Conservation (phyloP, 1,139 yeast genomes). For the Candida frijolesensis region DNA sequence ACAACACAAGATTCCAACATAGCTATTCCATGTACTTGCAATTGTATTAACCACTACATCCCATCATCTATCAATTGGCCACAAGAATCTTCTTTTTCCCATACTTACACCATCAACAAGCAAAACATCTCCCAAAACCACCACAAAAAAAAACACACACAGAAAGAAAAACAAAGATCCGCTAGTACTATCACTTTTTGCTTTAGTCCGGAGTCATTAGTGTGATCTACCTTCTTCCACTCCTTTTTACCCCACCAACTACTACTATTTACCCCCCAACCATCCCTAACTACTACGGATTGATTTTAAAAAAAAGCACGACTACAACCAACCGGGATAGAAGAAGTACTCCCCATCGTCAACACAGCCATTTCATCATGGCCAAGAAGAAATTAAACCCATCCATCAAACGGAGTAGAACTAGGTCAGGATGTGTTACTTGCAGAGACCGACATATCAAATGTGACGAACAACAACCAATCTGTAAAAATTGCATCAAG, state of each 20-base stretch:
- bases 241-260: not conserved
- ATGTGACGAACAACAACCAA: slow-evolving; percentile 51
- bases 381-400: slow-evolving; percentile 19
- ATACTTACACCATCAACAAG: not conserved
- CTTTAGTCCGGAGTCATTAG: too few species aligned
- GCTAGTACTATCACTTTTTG: too few species aligned
- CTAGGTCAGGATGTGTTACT: slow-evolving; percentile 50
- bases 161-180: not conserved
- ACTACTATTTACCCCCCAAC: not conserved
- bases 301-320: too few species aligned
- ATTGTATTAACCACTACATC: not conserved
- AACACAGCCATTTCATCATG: slow-evolving; percentile 12
- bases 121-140: not conserved
- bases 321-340: not conserved
- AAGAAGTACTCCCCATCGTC: not conserved
- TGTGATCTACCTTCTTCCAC: too few species aligned
- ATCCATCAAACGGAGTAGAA: slow-evolving; percentile 33
- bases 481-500: slow-evolving; percentile 46
- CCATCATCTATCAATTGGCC: not conserved
- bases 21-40: too few species aligned
- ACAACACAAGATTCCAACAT: too few species aligned
- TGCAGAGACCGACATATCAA: slow-evolving; percentile 53
- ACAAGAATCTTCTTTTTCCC: not conserved
- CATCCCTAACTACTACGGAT: too few species aligned
- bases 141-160: not conserved